Evolutionary conservation across 2,329 filamentous ascomycete genomes (phyloP).

Genomic region (Fusarium nodosum): DNA sequence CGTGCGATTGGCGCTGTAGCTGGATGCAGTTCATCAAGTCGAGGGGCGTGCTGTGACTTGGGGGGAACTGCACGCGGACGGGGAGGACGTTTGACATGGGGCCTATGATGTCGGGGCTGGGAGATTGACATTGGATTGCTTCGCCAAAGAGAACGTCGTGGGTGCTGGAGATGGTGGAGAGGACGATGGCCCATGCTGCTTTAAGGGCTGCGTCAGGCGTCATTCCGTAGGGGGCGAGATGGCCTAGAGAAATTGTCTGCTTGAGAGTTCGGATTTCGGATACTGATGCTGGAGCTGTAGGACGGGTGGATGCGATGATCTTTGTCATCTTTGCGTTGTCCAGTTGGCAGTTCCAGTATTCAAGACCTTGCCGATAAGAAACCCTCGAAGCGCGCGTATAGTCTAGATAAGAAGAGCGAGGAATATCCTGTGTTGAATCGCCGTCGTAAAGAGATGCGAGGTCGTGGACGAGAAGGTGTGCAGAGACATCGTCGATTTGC

Average conservation of each 20-base stretch:
- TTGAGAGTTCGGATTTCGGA: conserved; percentile 57
- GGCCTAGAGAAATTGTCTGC: conserved; percentile 58
- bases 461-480: conserved; percentile 63
- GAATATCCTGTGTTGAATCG: conserved; percentile 48
- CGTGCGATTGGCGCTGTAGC: conserved; percentile 61
- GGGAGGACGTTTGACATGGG: conserved; percentile 64
- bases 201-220: conserved; percentile 68
- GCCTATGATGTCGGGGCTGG: conserved; percentile 63
- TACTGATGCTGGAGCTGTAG: conserved; percentile 52
- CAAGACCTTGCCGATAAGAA: conserved; percentile 56
- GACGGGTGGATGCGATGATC: conserved; percentile 59
- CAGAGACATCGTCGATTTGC: conserved; percentile 63
- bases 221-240: conserved; percentile 60
- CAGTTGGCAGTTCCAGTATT: conserved; percentile 63
- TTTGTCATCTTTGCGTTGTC: conserved; percentile 63
- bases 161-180: conserved; percentile 63
- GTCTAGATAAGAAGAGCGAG: conserved; percentile 62
- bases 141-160: conserved; percentile 71
- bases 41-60: conserved; percentile 60
- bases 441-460: conserved; percentile 62
- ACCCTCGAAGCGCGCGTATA: conserved; percentile 60
- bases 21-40: conserved; percentile 65
- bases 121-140: conserved; percentile 59
- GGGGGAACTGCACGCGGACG: conserved; percentile 63
- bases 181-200: conserved; percentile 69